Percentiles rank a stretch among this genome's conserved stretches.
These are phyloP conservation scores for Prunus yedoensis DNA, from an alignment of 331 rosid species.

Conservation along the genomic window DNA sequence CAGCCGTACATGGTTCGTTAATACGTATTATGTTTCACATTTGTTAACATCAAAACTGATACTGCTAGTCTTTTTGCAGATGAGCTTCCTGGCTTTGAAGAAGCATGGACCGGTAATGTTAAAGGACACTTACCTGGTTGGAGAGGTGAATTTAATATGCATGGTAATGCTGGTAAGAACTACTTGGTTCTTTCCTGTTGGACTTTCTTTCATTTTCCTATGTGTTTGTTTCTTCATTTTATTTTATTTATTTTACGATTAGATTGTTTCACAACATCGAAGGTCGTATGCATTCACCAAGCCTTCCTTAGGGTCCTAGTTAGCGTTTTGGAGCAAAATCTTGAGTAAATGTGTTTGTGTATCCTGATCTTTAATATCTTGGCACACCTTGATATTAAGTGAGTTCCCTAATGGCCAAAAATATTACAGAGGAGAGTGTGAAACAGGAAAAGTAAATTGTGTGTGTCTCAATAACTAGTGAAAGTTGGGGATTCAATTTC, in stretches of 20 bases:
- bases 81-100: conserved; percentile 75
- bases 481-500: too few relatives aligned
- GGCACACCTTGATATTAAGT: too few relatives aligned
- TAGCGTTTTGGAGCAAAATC: background rate
- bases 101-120: conserved; percentile 63
- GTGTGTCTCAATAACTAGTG: too few relatives aligned
- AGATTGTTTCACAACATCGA: background rate
- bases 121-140: conserved; percentile 31
- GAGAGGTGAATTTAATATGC: conserved; percentile 30
- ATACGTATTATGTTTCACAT: background rate
- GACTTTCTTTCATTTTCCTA: background rate
- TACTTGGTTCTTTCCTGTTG: too few relatives aligned
- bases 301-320: background rate
- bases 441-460: too few relatives aligned
- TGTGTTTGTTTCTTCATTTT: background rate
- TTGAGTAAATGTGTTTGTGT: background rate
- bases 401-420: too few relatives aligned
- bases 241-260: background rate
- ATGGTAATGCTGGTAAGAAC: conserved; percentile 38
- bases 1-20: background rate
- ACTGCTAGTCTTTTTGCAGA: conserved; percentile 36
- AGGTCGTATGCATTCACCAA: background rate
- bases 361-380: background rate
- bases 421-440: too few relatives aligned
- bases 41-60: background rate